These are phyloP conservation scores for Heliocybe sulcata DNA, from an alignment of 1,284 basidiomycete species.

Conservation along the genomic window DNA sequence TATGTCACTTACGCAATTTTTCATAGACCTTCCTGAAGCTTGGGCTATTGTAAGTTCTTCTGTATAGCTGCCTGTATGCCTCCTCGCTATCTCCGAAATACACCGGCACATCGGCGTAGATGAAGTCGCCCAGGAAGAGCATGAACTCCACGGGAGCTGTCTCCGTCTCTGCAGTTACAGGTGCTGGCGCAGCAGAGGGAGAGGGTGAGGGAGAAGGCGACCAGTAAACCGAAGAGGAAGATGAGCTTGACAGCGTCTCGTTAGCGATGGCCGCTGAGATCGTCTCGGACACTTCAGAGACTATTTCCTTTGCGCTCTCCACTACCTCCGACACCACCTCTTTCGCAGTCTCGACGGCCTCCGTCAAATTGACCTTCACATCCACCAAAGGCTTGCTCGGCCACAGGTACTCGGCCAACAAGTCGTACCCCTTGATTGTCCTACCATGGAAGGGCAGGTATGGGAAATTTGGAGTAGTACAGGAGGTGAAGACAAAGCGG, in stretches of 20 bases:
- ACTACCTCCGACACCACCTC: constrained; percentile 4
- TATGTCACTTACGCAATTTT: constrained; percentile 56
- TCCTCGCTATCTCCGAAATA: constrained; percentile 51
- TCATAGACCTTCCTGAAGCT: constrained; percentile 65
- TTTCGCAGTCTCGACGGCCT: neutral
- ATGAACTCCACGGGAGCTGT: constrained; percentile 41
- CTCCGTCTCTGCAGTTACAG: neutral
- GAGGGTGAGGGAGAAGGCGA: neutral
- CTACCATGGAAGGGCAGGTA: constrained; percentile 46
- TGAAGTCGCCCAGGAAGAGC: constrained; percentile 66
- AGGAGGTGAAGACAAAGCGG: constrained; percentile 61
- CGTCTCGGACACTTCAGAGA: neutral
- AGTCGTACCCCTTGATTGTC: constrained; percentile 61
- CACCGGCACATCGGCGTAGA: constrained; percentile 71
- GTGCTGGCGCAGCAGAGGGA: neutral
- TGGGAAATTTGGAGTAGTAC: constrained; percentile 59
- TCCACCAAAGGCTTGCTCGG: constrained; percentile 12
- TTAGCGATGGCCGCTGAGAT: neutral
- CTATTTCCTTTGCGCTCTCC: neutral
- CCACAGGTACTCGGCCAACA: constrained; percentile 50
- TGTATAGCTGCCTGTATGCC: constrained; percentile 56
- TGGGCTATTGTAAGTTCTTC: constrained; percentile 56
- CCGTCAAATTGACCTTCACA: constrained; percentile 2
- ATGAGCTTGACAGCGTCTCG: neutral
- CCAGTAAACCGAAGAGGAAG: neutral